Evolutionary conservation across 2,329 filamentous ascomycete species (phyloP), one percentile per base, ranked within the genome.

Genomic region (Colletotrichum phormii): DNA sequence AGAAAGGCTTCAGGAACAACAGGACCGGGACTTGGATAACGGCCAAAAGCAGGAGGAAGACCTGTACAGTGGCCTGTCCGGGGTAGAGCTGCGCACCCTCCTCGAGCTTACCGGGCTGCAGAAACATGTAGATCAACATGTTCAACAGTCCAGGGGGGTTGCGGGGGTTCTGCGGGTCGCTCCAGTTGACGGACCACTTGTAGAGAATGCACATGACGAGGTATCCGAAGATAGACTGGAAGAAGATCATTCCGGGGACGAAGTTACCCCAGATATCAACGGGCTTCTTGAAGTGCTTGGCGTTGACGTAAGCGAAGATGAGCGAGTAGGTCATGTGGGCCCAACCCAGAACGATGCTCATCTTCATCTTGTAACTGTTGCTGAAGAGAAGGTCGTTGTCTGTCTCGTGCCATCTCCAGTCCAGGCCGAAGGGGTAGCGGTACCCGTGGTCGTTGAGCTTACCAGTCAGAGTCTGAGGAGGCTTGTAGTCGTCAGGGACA

Each of bases 351-450:
- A 99, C 90, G 81, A 99, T 98, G 86, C 94, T 97, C 85, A 99
- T 94, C 89, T 99, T 99, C 97, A 99, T 99, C 92, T 99, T 99
- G 89, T 97, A 97, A 84, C 94, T 97, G 92, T 99, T 99, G 82
- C 91, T 93, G 86, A 99, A 99, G 62, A 99, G 89, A 24, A 99
- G 89, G 74, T 97, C 93, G 79, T 99, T 99, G 79, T 98, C 96
- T 13, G 95, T 93, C 73, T 93, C 95, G 82, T 99, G 97, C 97
- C 97, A 99, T 80, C 93, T 94, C 92, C 93, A 98, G 81, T 99
- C 97, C 73, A 99, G 85, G 77, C 97, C 97, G 80, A 99, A 98
- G 18, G 97, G 96, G 82, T 98, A 99, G 64, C 95, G 93, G 84
- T 98, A 95, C 72, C 89, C 89, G 60, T 90, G 85, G 51, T 83